Base-by-base conservation (phyloP, 139 green algal species). In the Microglena sp. region DNA sequence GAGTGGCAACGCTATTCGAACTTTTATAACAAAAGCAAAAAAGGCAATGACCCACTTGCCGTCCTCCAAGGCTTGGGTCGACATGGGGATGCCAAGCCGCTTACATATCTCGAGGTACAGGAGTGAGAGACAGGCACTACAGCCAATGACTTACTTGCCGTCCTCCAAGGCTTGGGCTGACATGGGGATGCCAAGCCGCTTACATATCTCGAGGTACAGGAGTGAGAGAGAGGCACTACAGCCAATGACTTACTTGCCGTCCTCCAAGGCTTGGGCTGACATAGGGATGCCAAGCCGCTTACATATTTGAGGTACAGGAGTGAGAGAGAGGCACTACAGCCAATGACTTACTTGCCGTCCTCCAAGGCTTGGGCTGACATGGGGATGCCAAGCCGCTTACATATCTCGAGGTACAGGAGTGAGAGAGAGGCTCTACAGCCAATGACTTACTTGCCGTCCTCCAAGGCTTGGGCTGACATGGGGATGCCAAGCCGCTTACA, bases 401-500 rank as follows among this genome's bases (percentile, higher is more conserved):
- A 82, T 35, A 82, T 71, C 75, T 83, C 82, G 18, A 81, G 55
- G 71, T 89, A 87, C 32, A 89, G 71, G 1, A 89, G 70, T 22
- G 75, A 77, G 33, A 89, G 78, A 1, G 78, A 71, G 33, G 76
- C 68, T 31, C 71, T 71, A 43, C 54, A 53, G 53, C 8, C 53
- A 60, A 33, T 27, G 6, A 45, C 60, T 21, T 56, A 76, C 69
- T 63, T 45, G 26, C 68, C 70, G n/a, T 73, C 66, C 56, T 81
- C 75, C 35, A 82, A 43, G 3, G 70, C 58, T 33, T 60, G 43
- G 3, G 73, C 69, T 0, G 60, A 66, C 60, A 87, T 64, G 1
- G 21, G 62, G n/a, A 85, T 60, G 21, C 75, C 80, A 28, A 85
- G 43, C 33, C 80, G 68, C 50, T 45, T 33, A 35, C 74, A 82